Percentiles rank a stretch among this genome's conserved stretches.
Evolutionary conservation across 2,329 filamentous ascomycete genomes (phyloP).

Genomic region (Diaporthe vexans): DNA sequence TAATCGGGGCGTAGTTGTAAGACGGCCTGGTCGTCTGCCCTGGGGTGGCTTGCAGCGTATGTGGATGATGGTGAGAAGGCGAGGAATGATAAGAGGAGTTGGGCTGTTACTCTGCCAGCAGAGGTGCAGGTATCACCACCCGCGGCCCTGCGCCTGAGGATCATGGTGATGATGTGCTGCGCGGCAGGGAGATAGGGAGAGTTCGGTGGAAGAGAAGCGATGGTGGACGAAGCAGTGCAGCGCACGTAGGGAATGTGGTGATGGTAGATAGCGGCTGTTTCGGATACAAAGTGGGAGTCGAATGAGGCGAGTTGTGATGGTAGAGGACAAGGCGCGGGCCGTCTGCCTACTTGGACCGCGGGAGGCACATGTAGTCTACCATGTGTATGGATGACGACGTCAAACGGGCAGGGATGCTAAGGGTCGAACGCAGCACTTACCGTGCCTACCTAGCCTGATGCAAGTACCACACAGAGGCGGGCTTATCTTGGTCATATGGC

Average conservation of each 20-base stretch:
- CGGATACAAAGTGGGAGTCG: not conserved
- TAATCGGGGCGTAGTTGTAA: slow-evolving; percentile 58
- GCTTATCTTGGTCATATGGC: slow-evolving; percentile 28
- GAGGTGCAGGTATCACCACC: slow-evolving; percentile 62
- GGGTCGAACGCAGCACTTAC: not conserved
- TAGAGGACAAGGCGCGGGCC: not conserved
- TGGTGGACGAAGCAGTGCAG: not conserved
- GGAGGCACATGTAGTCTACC: slow-evolving; percentile 24
- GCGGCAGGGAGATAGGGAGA: not conserved
- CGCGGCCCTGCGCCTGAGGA: slow-evolving; percentile 46
- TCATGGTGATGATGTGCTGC: slow-evolving; percentile 45
- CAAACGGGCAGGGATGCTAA: slow-evolving; percentile 20
- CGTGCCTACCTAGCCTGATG: not conserved
- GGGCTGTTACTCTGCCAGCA: slow-evolving; percentile 73
- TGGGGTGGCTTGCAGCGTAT: slow-evolving; percentile 48
- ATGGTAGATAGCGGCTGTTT: not conserved
- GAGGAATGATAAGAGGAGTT: slow-evolving; percentile 76
- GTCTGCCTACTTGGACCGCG: slow-evolving; percentile 5
- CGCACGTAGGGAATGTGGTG: not conserved
- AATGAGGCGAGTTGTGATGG: slow-evolving; percentile 1
- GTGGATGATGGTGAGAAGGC: slow-evolving; percentile 65
- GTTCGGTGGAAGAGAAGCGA: not conserved
- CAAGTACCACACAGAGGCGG: slow-evolving; percentile 7
- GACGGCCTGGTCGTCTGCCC: slow-evolving; percentile 56
- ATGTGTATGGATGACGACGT: slow-evolving; percentile 32